These are phyloP conservation scores for Macroventuria anomochaeta DNA, from an alignment of 2,329 filamentous ascomycete genomes.

Conservation along the genomic window DNA sequence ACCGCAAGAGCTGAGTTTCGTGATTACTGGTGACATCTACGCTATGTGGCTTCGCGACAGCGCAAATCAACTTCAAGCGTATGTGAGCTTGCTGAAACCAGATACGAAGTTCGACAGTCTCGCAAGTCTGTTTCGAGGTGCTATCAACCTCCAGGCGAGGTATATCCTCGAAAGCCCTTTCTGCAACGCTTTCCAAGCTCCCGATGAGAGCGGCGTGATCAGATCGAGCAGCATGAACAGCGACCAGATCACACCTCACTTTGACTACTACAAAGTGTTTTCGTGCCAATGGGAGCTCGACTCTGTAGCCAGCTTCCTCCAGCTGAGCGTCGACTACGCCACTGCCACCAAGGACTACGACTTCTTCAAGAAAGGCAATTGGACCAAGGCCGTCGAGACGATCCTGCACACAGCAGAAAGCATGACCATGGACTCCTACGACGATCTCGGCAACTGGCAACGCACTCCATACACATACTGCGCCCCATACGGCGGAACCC, in stretches of 20 bases:
- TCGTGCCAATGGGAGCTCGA: conserved; percentile 62
- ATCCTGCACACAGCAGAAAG: conserved; percentile 53
- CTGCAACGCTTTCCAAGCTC: conserved; percentile 61
- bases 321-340: conserved; percentile 56
- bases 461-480: conserved; percentile 56
- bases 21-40: conserved; percentile 65
- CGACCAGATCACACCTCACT: conserved; percentile 54
- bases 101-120: conserved; percentile 57
- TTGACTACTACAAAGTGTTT: conserved; percentile 55
- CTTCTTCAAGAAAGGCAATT: conserved; percentile 56
- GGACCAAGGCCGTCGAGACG: conserved; percentile 53
- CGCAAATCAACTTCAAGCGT: conserved; percentile 75
- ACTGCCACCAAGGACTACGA: conserved; percentile 53
- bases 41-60: conserved; percentile 62
- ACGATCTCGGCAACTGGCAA: conserved; percentile 52
- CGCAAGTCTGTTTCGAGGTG: conserved; percentile 70
- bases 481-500: conserved; percentile 51
- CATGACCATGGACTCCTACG: conserved; percentile 57
- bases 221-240: conserved; percentile 46
- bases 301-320: conserved; percentile 57
- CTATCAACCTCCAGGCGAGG: conserved; percentile 74
- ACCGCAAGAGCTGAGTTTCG: conserved; percentile 66
- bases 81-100: conserved; percentile 64
- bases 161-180: conserved; percentile 67
- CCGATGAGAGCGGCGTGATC: conserved; percentile 53